Percentiles rank a stretch among this genome's conserved stretches.
These are phyloP conservation scores for Acacia confusa DNA, from an alignment of 306 rosid species.

Conservation along the genomic window DNA sequence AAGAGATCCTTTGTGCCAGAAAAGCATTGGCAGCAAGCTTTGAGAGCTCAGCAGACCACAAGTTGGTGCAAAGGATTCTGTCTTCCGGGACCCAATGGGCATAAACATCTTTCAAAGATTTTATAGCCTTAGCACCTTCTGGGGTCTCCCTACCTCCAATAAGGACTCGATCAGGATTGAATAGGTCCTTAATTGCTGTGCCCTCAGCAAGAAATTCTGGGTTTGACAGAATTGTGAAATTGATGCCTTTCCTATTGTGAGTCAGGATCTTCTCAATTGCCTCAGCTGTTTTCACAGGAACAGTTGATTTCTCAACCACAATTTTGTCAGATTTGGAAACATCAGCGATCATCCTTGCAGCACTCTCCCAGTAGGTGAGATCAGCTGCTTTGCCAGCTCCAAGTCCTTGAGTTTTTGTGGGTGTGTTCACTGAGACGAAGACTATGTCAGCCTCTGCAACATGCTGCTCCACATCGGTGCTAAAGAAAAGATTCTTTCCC, in stretches of 20 bases:
- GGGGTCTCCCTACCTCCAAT: conserved; percentile 92
- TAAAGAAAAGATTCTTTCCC: conserved; percentile 60
- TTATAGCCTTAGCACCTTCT: conserved; percentile 64
- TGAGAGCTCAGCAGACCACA: conserved; percentile 93
- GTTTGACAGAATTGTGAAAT: conserved; percentile 77
- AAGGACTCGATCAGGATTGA: conserved; percentile 71
- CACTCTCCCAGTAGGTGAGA: conserved; percentile 89
- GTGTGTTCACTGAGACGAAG: conserved; percentile 86
- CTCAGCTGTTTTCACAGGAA: conserved; percentile 88
- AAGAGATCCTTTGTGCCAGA: conserved; percentile 87
- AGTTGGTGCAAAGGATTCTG: conserved; percentile 67
- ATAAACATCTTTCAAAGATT: conserved; percentile 56
- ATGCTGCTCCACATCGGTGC: conserved; percentile 66
- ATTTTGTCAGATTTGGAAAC: conserved; percentile 79
- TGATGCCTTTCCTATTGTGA: conserved; percentile 71
- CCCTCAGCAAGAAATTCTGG: conserved; percentile 96
- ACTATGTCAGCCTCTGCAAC: conserved; percentile 73
- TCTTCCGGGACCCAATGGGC: conserved; percentile 81
- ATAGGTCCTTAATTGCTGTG: conserved; percentile 73
- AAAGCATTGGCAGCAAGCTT: conserved; percentile 95
- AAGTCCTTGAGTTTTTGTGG: conserved; percentile 84
- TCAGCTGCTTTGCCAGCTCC: conserved; percentile 97
- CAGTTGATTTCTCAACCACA: conserved; percentile 90
- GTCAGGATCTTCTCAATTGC: conserved; percentile 84
- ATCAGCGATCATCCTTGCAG: conserved; percentile 88